Evolutionary conservation across 805 yeast species (phyloP), one percentile per base, ranked within the genome.

Genomic region (Lachancea cidri): DNA sequence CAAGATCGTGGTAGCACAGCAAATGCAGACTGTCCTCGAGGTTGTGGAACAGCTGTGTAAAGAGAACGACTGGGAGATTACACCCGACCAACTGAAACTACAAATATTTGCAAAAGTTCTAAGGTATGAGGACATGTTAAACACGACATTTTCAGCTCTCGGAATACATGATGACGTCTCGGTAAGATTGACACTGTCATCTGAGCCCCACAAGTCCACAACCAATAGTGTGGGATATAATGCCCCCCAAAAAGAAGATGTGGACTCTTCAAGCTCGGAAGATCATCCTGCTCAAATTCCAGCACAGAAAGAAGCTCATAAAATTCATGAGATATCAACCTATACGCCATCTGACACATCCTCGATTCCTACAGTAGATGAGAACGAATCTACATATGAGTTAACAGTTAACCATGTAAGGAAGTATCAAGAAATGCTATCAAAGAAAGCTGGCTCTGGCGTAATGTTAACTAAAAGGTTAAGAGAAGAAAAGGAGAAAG

Each of bases 401-500:
- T 54, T 79, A 50, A 66, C 75, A 1, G 63, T 74, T 4, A 70
- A 70, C 2, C 81, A 79, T 45, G 82, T 81, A 3, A 65, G 67
- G 38, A 59, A 63, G 17, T 80, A 79, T 49, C 82, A 77, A 48
- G 56, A 71, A 14, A 66, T 77, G 42, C 57, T 80, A 7, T 54
- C 72, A 2, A 59, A 63, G 39, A 63, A 62, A 43, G 71, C 79
- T 8, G 62, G 58, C 25, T 54, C 57, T 18, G 62, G 56, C 13
- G 72, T 71, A n/a, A 44, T 73, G 48, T 39, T 72, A 45, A 66
- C 79, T 3, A 66, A 62, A 37, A 59, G 69, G 29, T 54, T 71
- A 27, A 66, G 72, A 33, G 68, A 68, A 35, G 57, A 60, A 30
- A 53, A 64, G 35, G 50, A 61, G 16, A 59, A 44, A 43, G 53